Evolutionary conservation across 768 basidiomycete genomes (phyloP).

Genomic region (Leccinum disarticulatum): DNA sequence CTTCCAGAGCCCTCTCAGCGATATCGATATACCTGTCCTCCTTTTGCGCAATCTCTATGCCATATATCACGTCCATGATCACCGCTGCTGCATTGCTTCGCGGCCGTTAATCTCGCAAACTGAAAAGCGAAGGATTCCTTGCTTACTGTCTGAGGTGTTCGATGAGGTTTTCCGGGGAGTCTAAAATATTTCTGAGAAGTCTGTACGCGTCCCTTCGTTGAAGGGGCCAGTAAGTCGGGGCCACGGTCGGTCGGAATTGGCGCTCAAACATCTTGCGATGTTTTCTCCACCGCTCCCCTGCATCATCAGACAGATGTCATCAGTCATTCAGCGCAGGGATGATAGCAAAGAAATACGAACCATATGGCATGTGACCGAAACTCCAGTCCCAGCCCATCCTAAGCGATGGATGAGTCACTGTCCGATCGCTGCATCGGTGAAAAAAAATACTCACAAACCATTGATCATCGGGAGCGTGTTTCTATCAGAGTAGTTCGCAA

Average conservation of each 20-base stretch:
- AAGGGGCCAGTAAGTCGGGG: conserved; percentile 42
- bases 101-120: background rate
- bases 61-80: conserved; percentile 55
- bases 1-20: conserved; percentile 51
- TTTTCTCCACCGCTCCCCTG: conserved; percentile 53
- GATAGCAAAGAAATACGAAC: conserved; percentile 21
- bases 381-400: conserved; percentile 51
- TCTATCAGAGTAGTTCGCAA: conserved; percentile 58
- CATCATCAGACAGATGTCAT: background rate
- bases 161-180: conserved; percentile 43
- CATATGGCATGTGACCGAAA: conserved; percentile 56
- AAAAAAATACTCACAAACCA: conserved; percentile 38
- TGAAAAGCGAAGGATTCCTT: background rate
- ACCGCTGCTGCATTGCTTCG: conserved; percentile 48
- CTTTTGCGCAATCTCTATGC: conserved; percentile 43
- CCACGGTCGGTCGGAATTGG: conserved; percentile 47
- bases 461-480: conserved; percentile 48
- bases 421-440: background rate
- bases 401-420: conserved; percentile 20
- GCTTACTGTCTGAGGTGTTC: conserved; percentile 52
- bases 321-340: background rate
- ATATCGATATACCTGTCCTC: conserved; percentile 50
- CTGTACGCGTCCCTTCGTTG: conserved; percentile 46
- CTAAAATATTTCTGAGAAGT: conserved; percentile 45
- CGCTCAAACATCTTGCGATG: conserved; percentile 54